phyloP scores from a whole-genome alignment of 495 filamentous ascomycete species.

The Neohortaea acidophila region DNA sequence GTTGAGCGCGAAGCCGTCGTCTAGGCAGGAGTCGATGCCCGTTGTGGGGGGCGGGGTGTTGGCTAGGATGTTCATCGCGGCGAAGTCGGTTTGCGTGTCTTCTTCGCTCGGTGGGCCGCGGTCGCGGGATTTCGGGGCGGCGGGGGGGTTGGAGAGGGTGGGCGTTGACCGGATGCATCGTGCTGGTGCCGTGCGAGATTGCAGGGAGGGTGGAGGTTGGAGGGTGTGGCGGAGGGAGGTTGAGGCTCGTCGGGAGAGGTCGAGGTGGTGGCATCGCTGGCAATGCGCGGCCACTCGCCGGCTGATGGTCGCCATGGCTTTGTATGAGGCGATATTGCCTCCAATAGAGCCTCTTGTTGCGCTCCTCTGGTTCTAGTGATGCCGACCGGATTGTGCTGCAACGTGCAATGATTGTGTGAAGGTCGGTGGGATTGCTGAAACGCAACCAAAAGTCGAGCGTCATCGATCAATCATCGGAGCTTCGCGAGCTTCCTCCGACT shows the following conservation, averaged over 20 bases:
- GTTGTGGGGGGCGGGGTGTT: constrained; percentile 62
- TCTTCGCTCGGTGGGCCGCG: constrained; percentile 45
- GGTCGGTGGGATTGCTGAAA: no score
- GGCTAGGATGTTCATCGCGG: constrained; percentile 60
- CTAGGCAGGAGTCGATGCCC: constrained; percentile 59
- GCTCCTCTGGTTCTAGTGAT: no score
- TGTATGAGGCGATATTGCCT: no score
- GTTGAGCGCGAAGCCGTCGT: constrained; percentile 67
- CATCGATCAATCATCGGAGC: no score
- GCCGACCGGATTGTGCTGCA: no score
- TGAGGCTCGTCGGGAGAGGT: background rate
- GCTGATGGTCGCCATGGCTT: no score
- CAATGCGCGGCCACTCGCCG: background rate
- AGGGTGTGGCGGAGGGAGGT: background rate
- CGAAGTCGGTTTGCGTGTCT: constrained; percentile 61
- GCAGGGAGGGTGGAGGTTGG: background rate
- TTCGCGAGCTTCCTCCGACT: no score
- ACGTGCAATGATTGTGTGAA: no score
- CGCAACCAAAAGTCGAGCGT: no score
- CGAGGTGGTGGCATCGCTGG: background rate
- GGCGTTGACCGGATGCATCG: constrained; percentile 8
- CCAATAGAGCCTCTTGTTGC: no score
- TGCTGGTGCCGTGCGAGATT: background rate
- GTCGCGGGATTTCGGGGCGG: constrained; percentile 30
- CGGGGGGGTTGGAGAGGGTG: background rate